Conservation (phyloP, 106 monocot genomes). For the Narthecium ossifragum region DNA sequence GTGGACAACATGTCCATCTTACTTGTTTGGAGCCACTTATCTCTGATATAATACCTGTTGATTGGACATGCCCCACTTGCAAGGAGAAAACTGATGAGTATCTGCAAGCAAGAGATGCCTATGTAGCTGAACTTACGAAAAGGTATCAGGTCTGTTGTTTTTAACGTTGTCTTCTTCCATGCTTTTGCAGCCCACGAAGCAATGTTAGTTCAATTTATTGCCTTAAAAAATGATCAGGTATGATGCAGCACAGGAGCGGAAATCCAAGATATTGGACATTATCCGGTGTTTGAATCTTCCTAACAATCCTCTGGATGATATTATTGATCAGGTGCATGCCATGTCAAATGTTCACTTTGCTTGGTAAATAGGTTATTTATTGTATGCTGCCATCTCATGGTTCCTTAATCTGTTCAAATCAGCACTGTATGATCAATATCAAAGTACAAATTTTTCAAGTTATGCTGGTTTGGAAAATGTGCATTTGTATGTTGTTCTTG, state of each 20-base stretch:
- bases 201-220: no score
- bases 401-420: no score
- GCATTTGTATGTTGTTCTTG: no score
- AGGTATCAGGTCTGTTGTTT: conserved; percentile 62
- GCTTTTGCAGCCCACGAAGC: no score
- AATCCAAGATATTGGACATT: conserved; percentile 76
- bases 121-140: conserved; percentile 66
- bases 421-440: no score
- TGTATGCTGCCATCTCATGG: neutral
- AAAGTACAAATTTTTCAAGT: no score
- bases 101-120: conserved; percentile 66
- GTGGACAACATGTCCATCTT: conserved; percentile 73
- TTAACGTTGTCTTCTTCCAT: no score
- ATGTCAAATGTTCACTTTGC: no score
- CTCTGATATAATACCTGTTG: conserved; percentile 44
- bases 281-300: conserved; percentile 84
- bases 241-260: conserved; percentile 75
- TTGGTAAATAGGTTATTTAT: neutral
- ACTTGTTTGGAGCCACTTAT: conserved; percentile 79
- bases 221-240: conserved; percentile 49
- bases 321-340: conserved; percentile 99
- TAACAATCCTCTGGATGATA: conserved; percentile 96
- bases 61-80: conserved; percentile 90
- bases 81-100: conserved; percentile 84
- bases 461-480: no score